These are phyloP conservation scores for Ascoidea rubescens DNA, from an alignment of 805 yeast genomes.

Conservation along the genomic window DNA sequence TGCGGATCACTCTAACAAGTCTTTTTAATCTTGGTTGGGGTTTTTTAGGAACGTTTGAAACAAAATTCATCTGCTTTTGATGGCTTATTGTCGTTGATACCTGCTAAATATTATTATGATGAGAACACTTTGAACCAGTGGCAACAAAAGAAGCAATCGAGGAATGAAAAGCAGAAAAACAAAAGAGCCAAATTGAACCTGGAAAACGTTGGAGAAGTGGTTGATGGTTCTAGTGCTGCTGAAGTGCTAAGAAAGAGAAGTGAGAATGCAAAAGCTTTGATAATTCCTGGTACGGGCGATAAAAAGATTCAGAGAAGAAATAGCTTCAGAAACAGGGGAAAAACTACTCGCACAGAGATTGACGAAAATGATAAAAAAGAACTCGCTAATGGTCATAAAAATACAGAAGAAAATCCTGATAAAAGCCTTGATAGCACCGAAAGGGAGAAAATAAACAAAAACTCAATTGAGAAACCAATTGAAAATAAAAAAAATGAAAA, in stretches of 20 bases:
- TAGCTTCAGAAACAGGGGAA: constrained; percentile 7
- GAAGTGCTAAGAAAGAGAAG: constrained; percentile 45
- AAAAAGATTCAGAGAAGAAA: constrained; percentile 12
- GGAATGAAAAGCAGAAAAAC: constrained; percentile 44
- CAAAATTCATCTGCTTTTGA: constrained; percentile 74
- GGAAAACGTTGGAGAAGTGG: constrained; percentile 26
- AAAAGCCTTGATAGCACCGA: constrained; percentile 14
- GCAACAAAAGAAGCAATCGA: constrained; percentile 69
- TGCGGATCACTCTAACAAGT: not conserved
- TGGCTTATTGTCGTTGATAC: constrained; percentile 79
- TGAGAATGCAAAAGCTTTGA: constrained; percentile 33
- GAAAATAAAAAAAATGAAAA: constrained; percentile 7
- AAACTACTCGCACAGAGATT: constrained; percentile 14
- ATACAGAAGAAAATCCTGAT: constrained; percentile 13
- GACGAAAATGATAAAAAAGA: constrained; percentile 16
- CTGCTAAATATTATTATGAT: constrained; percentile 89
- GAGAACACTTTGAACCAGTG: constrained; percentile 84
- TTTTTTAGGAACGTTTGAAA: constrained; percentile 52
- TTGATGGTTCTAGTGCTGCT: constrained; percentile 27
- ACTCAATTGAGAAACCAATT: constrained; percentile 11
- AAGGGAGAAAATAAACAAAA: constrained; percentile 8
- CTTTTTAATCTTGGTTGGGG: constrained; percentile 1
- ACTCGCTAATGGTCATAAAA: constrained; percentile 6
- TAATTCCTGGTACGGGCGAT: constrained; percentile 19
- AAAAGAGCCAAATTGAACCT: constrained; percentile 73